Conservation (phyloP, 805 yeast species). For the Kluyveromyces wickerhamii region DNA sequence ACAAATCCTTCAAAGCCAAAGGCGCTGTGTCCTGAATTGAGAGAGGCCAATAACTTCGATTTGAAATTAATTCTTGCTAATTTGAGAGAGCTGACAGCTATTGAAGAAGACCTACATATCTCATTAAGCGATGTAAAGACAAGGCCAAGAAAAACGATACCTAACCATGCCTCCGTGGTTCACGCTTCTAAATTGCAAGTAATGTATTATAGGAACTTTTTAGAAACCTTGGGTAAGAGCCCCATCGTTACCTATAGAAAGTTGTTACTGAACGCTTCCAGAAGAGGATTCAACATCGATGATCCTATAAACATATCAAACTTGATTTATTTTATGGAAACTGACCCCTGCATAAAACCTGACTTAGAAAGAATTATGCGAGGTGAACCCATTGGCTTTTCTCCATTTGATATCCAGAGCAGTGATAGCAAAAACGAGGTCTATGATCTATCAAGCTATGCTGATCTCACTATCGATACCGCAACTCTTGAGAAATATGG, state of each 20-base stretch:
- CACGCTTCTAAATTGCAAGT: slow-evolving; percentile 51
- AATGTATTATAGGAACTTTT: slow-evolving; percentile 45
- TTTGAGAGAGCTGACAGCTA: slow-evolving; percentile 5
- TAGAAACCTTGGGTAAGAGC: slow-evolving; percentile 32
- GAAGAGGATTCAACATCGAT: slow-evolving; percentile 43
- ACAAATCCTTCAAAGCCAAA: slow-evolving; percentile 1
- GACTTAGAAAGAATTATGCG: slow-evolving; percentile 40
- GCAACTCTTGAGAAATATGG: slow-evolving; percentile 18
- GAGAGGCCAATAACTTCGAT: slow-evolving; percentile 3
- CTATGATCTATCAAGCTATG: slow-evolving; percentile 16
- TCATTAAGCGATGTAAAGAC: slow-evolving; percentile 56
- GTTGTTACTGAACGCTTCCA: slow-evolving; percentile 38
- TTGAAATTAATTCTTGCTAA: slow-evolving; percentile 16
- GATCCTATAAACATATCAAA: slow-evolving; percentile 38
- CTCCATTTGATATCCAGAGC: slow-evolving; percentile 30
- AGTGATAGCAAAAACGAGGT: not conserved
- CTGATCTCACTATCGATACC: slow-evolving; percentile 13
- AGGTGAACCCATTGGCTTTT: slow-evolving; percentile 39
- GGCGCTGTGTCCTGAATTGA: slow-evolving; percentile 2
- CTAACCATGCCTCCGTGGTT: slow-evolving; percentile 43
- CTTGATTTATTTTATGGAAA: slow-evolving; percentile 33
- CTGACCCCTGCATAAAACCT: slow-evolving; percentile 30
- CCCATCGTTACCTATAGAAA: slow-evolving; percentile 33
- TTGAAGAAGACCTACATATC: slow-evolving; percentile 17
- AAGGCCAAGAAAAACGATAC: slow-evolving; percentile 36